Conservation (phyloP, 2,329 filamentous ascomycete species). For the Alternaria angustiovoidea region DNA sequence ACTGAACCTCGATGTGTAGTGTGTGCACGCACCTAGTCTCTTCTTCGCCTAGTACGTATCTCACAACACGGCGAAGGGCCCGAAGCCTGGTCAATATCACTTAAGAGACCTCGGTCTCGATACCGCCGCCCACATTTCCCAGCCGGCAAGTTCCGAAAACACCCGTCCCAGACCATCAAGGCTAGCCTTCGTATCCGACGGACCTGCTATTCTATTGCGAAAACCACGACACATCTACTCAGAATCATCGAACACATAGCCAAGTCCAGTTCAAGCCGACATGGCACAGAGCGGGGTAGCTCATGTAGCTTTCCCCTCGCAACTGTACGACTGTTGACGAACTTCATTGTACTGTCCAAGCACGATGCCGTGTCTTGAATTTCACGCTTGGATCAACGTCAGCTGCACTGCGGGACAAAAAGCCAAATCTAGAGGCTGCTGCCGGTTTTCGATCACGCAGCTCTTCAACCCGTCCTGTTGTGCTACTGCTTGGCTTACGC, state of each 20-base stretch:
- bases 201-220: constrained; percentile 1
- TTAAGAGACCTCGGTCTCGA: constrained; percentile 1
- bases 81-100: constrained; percentile 14
- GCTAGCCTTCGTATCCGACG: neutral
- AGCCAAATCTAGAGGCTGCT: neutral
- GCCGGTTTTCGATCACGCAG: constrained; percentile 14
- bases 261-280: constrained; percentile 4
- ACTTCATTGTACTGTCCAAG: constrained; percentile 8
- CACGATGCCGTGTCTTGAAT: constrained; percentile 12
- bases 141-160: neutral
- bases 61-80: constrained; percentile 15
- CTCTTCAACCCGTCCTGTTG: constrained; percentile 2
- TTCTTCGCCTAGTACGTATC: constrained; percentile 23
- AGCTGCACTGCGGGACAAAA: constrained; percentile 18
- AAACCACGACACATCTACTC: neutral
- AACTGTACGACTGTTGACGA: constrained; percentile 20
- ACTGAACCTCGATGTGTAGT: constrained; percentile 18
- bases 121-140: constrained; percentile 1
- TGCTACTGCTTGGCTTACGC: constrained; percentile 7
- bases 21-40: constrained; percentile 13
- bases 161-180: neutral
- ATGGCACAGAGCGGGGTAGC: constrained; percentile 15
- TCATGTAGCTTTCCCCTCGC: constrained; percentile 4
- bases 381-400: constrained; percentile 18
- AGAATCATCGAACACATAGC: constrained; percentile 2